Percentiles rank a stretch among this genome's conserved stretches.
phyloP scores from a whole-genome alignment of 1,284 basidiomycete species.

The Albatrellus sp. region DNA sequence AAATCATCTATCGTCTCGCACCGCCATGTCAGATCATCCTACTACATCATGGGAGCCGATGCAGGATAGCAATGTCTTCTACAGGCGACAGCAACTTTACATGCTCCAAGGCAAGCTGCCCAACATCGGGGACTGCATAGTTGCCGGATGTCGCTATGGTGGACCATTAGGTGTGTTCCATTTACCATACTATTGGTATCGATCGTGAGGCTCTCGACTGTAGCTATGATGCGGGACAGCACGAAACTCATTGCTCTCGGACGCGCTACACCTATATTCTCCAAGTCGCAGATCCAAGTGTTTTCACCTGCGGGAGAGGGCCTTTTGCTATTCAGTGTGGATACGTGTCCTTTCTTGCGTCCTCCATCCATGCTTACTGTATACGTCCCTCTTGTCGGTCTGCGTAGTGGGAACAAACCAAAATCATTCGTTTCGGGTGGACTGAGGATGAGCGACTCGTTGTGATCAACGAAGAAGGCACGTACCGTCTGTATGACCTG shows the following conservation, averaged over 20 bases:
- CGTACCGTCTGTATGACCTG: slow-evolving; percentile 83
- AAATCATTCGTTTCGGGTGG: slow-evolving; percentile 77
- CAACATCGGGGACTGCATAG: slow-evolving; percentile 69
- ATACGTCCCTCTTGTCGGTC: slow-evolving; percentile 18
- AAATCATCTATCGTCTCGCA: background rate
- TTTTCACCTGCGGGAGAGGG: slow-evolving; percentile 65
- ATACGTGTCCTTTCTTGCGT: slow-evolving; percentile 24
- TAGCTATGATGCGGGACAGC: slow-evolving; percentile 82
- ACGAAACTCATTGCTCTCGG: slow-evolving; percentile 72
- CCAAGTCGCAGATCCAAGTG: slow-evolving; percentile 70
- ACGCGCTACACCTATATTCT: slow-evolving; percentile 42
- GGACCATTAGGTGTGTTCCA: slow-evolving; percentile 67
- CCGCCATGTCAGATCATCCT: slow-evolving; percentile 49
- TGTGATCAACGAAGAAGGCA: slow-evolving; percentile 85
- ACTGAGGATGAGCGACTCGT: slow-evolving; percentile 71
- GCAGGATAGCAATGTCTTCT: slow-evolving; percentile 70
- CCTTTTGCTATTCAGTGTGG: slow-evolving; percentile 55
- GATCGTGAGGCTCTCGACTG: background rate
- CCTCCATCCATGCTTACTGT: slow-evolving; percentile 7
- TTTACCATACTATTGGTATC: slow-evolving; percentile 2
- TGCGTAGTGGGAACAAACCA: slow-evolving; percentile 72
- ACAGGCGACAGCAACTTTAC: slow-evolving; percentile 75
- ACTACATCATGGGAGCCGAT: slow-evolving; percentile 71
- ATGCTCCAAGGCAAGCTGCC: slow-evolving; percentile 72
- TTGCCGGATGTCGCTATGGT: slow-evolving; percentile 77